Conservation (phyloP, 2,329 filamentous ascomycete genomes). For the Colletotrichum incanum region DNA sequence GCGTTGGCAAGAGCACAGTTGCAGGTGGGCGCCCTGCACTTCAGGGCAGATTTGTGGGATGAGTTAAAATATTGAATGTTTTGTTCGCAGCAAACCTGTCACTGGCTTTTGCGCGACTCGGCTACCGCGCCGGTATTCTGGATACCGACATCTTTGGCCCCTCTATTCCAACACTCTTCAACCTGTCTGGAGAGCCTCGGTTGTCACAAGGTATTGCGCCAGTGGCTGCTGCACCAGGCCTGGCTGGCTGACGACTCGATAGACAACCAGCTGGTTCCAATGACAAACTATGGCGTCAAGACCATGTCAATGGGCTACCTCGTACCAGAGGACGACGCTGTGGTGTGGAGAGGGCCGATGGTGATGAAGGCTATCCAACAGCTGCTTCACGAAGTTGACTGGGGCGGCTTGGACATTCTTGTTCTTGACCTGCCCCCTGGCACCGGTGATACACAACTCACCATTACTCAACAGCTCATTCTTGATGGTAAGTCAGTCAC, state of each 20-base stretch:
- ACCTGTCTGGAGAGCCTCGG: constrained; percentile 84
- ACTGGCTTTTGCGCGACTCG: constrained; percentile 85
- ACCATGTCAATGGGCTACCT: constrained; percentile 99
- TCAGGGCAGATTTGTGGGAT: not conserved
- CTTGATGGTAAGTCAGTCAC: constrained; percentile 76
- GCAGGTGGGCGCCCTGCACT: constrained; percentile 70
- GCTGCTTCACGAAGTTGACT: constrained; percentile 94
- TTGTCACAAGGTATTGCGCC: constrained; percentile 75
- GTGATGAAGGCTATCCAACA: constrained; percentile 98
- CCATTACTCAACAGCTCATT: constrained; percentile 95
- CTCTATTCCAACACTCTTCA: constrained; percentile 91
- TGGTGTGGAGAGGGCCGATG: constrained; percentile 97
- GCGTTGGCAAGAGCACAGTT: constrained; percentile 97
- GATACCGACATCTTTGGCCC: constrained; percentile 98
- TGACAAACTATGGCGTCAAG: constrained; percentile 95
- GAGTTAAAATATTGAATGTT: constrained; percentile 46
- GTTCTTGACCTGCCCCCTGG: constrained; percentile 94
- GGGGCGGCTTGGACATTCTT: constrained; percentile 89
- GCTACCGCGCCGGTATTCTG: constrained; percentile 87
- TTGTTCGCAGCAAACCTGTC: constrained; percentile 78
- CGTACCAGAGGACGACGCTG: constrained; percentile 82
- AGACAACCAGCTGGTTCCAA: constrained; percentile 87
- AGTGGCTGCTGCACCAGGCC: not conserved
- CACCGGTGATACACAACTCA: constrained; percentile 95
- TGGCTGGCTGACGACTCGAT: constrained; percentile 11